phyloP scores from a whole-genome alignment of 345 rosid genomes.

The Arabidopsis suecica region DNA sequence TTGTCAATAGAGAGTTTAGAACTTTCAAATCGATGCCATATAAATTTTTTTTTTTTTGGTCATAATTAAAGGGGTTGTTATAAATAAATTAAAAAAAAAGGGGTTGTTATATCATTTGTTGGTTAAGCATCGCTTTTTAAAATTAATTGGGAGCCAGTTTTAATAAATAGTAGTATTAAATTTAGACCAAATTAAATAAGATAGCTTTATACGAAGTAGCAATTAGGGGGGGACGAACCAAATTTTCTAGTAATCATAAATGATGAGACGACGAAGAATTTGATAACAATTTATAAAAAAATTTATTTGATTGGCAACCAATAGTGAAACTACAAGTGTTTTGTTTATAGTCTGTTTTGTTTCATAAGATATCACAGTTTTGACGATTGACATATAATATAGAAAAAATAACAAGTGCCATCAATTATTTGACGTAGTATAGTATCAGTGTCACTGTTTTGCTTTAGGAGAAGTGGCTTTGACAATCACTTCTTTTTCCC shows the following conservation, averaged over 20 bases:
- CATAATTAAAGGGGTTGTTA: neutral
- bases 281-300: neutral
- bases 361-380: constrained; percentile 5
- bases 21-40: neutral
- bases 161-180: neutral
- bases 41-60: neutral
- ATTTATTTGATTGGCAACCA: constrained; percentile 1
- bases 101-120: neutral
- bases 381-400: constrained; percentile 5
- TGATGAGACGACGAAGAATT: constrained; percentile 13
- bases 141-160: neutral
- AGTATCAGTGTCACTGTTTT: constrained; percentile 2
- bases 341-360: neutral
- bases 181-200: neutral
- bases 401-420: constrained; percentile 15
- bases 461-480: neutral
- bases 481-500: neutral
- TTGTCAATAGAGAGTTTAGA: neutral
- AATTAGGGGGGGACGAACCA: neutral
- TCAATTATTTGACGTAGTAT: neutral
- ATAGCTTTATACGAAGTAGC: neutral
- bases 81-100: too few relatives aligned
- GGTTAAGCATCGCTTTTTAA: constrained; percentile 8
- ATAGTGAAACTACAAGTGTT: neutral
- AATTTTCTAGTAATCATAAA: neutral